Conservation (phyloP, 495 filamentous ascomycete genomes). For the Hypoxylon rickii region DNA sequence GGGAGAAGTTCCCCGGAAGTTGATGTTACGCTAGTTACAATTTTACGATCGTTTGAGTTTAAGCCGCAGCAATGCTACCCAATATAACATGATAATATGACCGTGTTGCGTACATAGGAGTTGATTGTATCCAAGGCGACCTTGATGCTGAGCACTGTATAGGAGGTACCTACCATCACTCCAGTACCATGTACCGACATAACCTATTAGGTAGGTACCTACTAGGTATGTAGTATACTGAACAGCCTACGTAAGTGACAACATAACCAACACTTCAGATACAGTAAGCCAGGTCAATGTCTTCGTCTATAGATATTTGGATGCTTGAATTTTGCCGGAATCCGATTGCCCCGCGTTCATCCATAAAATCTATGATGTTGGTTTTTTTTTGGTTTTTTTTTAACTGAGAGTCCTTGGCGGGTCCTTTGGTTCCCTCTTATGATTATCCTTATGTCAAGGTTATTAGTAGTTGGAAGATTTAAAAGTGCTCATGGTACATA, state of each 20-base stretch:
- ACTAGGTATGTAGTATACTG: background rate
- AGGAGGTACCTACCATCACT: too few species aligned
- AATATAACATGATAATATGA: conserved; percentile 1
- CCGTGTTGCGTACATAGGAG: too few species aligned
- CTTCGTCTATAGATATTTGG: background rate
- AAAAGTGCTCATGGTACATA: background rate
- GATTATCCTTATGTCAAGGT: conserved; percentile 13
- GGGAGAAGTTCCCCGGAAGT: background rate
- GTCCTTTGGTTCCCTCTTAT: conserved; percentile 2
- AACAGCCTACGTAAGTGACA: too few species aligned
- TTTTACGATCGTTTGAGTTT: conserved; percentile 4
- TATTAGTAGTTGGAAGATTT: too few species aligned
- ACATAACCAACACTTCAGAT: too few species aligned
- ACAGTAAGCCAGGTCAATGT: background rate
- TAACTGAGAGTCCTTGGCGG: background rate
- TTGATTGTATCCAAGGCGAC: too few species aligned
- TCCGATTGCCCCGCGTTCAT: conserved; percentile 19
- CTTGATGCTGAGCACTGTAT: too few species aligned
- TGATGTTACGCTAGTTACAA: conserved; percentile 10
- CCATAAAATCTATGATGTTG: conserved; percentile 19
- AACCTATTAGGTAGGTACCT: background rate
- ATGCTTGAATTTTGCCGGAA: conserved; percentile 20
- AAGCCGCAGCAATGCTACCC: conserved; percentile 28
- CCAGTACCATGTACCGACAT: too few species aligned
- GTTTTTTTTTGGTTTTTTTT: conserved; percentile 1